Evolutionary conservation across 306 rosid genomes (phyloP), one percentile per base, ranked within the genome.

Genomic region (Lotus japonicus): DNA sequence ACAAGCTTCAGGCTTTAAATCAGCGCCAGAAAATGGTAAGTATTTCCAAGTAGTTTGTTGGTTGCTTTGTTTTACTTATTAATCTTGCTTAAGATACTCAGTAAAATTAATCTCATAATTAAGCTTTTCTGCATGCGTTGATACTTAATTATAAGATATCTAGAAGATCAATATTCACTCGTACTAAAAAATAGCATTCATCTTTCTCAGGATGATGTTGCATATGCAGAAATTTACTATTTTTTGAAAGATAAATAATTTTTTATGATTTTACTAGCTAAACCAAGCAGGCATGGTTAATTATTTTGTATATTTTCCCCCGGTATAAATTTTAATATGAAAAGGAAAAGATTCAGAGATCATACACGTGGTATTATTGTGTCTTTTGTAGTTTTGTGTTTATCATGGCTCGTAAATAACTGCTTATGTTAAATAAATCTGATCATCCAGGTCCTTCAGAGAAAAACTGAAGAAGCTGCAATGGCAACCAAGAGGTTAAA

Each of bases 381-480:
- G 61, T 64, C 38, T 52, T 51, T 58, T 65, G 38, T 65, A 56
- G 15, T 35, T n/a, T n/a, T n/a, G n/a, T n/a, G n/a, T n/a, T n/a
- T 71, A 35, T 75, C 77, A 43, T 58, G 67, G 36, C 66, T 7
- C 14, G 9, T 8, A 60, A 63, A 23, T 45, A 44, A 38, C 28
- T 43, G 67, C 53, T 49, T 48, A 13, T 58, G 54, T 59, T 73
- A 52, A 63, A 62, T 15, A 52, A 77, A 26, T 33, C 31, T 58
- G 16, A 67, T 66, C 44, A 74, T 74, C 71, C 84, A 95, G 99
- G 99, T 95, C 78, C 99, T 95, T 72, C 99, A 95, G 61, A 87
- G 99, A 77, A 95, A 95, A 82, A 95, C 99, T 21, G 99, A 95
- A 85, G 99, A 95, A 84, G 99, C 99, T 57, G 95, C 99, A 44